Evolutionary conservation across 371 early-diverging fungal genomes (phyloP).

Genomic region (Apophysomyces variabilis): DNA sequence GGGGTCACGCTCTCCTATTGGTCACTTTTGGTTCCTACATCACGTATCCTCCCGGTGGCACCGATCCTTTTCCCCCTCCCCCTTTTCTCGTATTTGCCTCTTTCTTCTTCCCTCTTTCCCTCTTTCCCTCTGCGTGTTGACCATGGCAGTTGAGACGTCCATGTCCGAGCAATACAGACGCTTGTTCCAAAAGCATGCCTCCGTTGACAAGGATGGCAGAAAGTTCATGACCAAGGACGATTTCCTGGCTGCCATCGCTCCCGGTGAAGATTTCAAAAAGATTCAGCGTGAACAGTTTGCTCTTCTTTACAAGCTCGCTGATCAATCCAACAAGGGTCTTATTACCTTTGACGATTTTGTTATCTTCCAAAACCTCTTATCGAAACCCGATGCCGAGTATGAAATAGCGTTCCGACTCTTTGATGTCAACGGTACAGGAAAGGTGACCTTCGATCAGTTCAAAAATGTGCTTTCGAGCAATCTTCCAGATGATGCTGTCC

Average conservation of each 20-base stretch:
- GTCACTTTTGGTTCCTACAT: conserved; percentile 4
- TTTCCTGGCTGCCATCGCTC: conserved; percentile 72
- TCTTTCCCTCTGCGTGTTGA: conserved; percentile 15
- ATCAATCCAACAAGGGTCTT: conserved; percentile 61
- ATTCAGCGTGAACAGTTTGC: conserved; percentile 64
- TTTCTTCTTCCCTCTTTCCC: background rate
- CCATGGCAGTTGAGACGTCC: conserved; percentile 12
- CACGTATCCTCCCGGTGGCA: conserved; percentile 12
- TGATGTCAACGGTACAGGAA: conserved; percentile 65
- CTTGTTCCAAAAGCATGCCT: conserved; percentile 69
- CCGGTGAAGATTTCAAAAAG: conserved; percentile 68
- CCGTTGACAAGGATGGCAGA: conserved; percentile 59
- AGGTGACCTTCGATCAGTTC: conserved; percentile 71
- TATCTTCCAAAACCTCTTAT: conserved; percentile 73
- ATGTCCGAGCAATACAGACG: conserved; percentile 54
- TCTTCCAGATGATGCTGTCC: conserved; percentile 61
- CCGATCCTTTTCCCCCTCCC: conserved; percentile 3
- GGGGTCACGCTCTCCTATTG: conserved; percentile 5
- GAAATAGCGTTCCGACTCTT: conserved; percentile 81
- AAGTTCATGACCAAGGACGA: conserved; percentile 72
- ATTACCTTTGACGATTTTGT: conserved; percentile 79
- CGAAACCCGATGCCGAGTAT: conserved; percentile 82
- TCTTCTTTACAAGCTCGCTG: conserved; percentile 78
- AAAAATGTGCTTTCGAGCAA: conserved; percentile 65
- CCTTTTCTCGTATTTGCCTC: background rate